A percentile compares a stretch with the other conserved stretches of the same genome.
Conservation (phyloP, 495 filamentous ascomycete species). For the Talaromyces borbonicus region DNA sequence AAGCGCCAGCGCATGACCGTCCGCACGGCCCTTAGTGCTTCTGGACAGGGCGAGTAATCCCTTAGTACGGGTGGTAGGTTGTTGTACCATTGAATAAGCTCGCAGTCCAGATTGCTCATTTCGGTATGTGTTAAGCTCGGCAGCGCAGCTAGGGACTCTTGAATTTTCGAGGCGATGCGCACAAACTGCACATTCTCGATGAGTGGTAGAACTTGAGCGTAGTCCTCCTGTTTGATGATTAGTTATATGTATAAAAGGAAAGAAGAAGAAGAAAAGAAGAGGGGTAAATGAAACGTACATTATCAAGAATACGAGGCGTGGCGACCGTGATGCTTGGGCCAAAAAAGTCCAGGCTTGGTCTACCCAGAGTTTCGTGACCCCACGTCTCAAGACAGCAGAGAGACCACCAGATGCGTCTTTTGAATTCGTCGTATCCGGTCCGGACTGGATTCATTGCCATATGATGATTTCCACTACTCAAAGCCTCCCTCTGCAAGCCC, state of each 20-base stretch:
- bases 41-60: slow-evolving; percentile 58
- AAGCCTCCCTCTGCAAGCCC: slow-evolving; percentile 62
- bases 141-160: slow-evolving; percentile 62
- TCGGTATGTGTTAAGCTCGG: slow-evolving; percentile 57
- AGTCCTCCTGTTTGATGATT: not conserved
- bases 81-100: slow-evolving; percentile 61
- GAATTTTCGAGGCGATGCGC: slow-evolving; percentile 68
- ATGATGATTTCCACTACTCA: not conserved
- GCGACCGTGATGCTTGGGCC: slow-evolving; percentile 64
- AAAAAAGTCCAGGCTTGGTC: slow-evolving; percentile 66
- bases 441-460: slow-evolving; percentile 20
- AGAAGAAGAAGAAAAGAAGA: slow-evolving; percentile 8
- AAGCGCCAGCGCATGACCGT: slow-evolving; percentile 78
- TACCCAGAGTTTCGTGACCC: slow-evolving; percentile 66
- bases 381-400: slow-evolving; percentile 73
- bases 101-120: slow-evolving; percentile 51
- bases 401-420: slow-evolving; percentile 71
- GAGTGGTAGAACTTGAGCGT: slow-evolving; percentile 43
- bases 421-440: slow-evolving; percentile 44
- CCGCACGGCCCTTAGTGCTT: slow-evolving; percentile 57
- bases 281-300: too few species aligned
- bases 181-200: slow-evolving; percentile 73
- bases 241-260: not conserved
- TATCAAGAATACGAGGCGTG: slow-evolving; percentile 47
- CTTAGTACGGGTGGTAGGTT: slow-evolving; percentile 62